Evolutionary conservation across 371 early-diverging fungal genomes (phyloP).

Genomic region (Blakeslea trispora): DNA sequence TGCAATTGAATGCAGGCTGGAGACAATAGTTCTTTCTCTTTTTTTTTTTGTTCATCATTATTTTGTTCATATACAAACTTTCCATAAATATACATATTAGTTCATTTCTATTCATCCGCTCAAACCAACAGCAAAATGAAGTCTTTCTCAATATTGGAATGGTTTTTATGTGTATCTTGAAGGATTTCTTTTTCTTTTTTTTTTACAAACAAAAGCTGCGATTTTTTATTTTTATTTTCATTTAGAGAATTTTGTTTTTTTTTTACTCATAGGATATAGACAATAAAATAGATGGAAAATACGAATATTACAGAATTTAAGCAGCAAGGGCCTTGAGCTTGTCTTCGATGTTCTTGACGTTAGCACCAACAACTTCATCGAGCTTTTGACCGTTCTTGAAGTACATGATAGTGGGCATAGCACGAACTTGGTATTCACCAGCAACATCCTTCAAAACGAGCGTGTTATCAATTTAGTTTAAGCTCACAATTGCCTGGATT

Average conservation of each 20-base stretch:
- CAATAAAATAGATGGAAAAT: too few species aligned
- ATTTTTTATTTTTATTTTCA: too few species aligned
- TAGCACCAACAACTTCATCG: constrained; percentile 77
- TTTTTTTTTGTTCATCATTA: too few species aligned
- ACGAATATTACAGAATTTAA: too few species aligned
- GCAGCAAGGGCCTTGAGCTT: constrained; percentile 19
- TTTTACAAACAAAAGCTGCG: too few species aligned
- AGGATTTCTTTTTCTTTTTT: too few species aligned
- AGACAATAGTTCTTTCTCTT: neutral
- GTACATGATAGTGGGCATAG: constrained; percentile 93
- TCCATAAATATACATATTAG: neutral
- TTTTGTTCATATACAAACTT: neutral
- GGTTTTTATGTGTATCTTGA: too few species aligned
- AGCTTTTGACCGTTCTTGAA: constrained; percentile 74
- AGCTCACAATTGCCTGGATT: too few species aligned
- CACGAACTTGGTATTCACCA: constrained; percentile 62
- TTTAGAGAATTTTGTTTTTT: neutral
- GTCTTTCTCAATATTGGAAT: too few species aligned
- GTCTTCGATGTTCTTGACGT: constrained; percentile 29
- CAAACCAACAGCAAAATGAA: too few species aligned
- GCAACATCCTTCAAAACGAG: too few species aligned
- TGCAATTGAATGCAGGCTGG: constrained; percentile 60
- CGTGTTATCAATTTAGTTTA: too few species aligned
- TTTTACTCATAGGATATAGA: neutral
- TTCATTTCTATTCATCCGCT: neutral